These are phyloP conservation scores for Chamaecyparis obtusa DNA, from an alignment of 75 land plant species.

Conservation along the genomic window DNA sequence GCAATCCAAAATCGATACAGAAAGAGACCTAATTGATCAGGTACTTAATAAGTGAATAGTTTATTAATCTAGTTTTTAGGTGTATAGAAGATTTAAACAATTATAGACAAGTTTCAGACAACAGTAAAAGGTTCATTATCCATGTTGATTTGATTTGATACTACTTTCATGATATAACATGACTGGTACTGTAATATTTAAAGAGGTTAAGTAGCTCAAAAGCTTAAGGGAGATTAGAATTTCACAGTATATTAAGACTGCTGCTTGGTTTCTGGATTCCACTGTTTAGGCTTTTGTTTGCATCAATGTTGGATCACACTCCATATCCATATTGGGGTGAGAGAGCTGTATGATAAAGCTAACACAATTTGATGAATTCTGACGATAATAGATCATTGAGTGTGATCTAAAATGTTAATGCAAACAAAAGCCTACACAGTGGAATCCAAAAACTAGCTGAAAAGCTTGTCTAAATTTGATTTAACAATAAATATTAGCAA, in stretches of 20 bases:
- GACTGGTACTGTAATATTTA: not conserved
- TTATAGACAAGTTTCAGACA: not conserved
- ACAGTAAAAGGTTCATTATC: not conserved
- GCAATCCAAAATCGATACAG: conserved; percentile 23
- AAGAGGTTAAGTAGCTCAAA: not conserved
- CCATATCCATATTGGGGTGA: no score
- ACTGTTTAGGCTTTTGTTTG: no score
- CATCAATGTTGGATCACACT: no score
- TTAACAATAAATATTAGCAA: not conserved
- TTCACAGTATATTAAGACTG: no score
- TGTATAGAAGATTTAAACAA: not conserved
- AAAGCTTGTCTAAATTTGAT: not conserved
- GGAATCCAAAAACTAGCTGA: not conserved
- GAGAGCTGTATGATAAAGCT: no score
- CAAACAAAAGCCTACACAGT: no score
- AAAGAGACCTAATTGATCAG: not conserved
- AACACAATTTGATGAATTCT: no score
- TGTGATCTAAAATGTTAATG: no score
- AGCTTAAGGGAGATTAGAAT: not conserved
- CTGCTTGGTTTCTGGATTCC: no score
- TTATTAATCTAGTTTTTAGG: not conserved
- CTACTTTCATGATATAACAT: not conserved
- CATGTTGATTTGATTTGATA: not conserved
- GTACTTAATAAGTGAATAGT: not conserved
- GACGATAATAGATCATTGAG: no score